Base-by-base conservation (phyloP, 805 yeast species). In the Candida sakaeoensis region DNA sequence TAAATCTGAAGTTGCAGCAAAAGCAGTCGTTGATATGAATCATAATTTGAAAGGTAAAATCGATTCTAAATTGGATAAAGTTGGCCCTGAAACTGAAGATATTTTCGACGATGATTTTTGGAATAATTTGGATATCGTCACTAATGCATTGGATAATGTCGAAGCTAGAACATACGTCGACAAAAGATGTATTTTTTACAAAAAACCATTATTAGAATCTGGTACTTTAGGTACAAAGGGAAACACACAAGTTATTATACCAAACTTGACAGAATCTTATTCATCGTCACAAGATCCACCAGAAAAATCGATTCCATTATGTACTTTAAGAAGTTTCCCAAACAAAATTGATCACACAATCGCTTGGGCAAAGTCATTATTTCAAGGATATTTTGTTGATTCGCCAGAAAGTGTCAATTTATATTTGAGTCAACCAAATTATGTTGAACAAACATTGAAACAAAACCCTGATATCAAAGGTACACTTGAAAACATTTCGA, bases 191-290 rank as follows among this genome's bases (percentile, higher is more conserved):
- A 88, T 93, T 33, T 89, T 89, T 60, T 93, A 76, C 77, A 78
- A 80, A 55, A 90, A 89, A 64, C 87, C 99, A 15, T 74, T 93
- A 52, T 74, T 93, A 46, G 99, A 93, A 69, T 85, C 95, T 8
- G 99, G 99, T 45, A 93, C 99, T 29, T 75, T 93, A 52, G 99
- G 99, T 50, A 91, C 99, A 15, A 93, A 93, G 68, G 98, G 99
- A 63, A 93, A 93, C 61, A 91, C 96, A 15, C 99, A 93, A 71
- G 97, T 93, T 33, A 83, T 93, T 38, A 80, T 90, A 55, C 99
- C 99, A 50, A 77, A 80, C 58, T 64, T 93, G 58, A 93, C 99
- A 2, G 99, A 93, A 67, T 85, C 95, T 4, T 93, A 93, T 65
- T 86, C 97, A 3, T 85, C 96, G 2, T 86, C 96, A 9, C 95